These are phyloP conservation scores for Apophysomyces variabilis DNA, from an alignment of 371 early-diverging fungal species.

Conservation along the genomic window DNA sequence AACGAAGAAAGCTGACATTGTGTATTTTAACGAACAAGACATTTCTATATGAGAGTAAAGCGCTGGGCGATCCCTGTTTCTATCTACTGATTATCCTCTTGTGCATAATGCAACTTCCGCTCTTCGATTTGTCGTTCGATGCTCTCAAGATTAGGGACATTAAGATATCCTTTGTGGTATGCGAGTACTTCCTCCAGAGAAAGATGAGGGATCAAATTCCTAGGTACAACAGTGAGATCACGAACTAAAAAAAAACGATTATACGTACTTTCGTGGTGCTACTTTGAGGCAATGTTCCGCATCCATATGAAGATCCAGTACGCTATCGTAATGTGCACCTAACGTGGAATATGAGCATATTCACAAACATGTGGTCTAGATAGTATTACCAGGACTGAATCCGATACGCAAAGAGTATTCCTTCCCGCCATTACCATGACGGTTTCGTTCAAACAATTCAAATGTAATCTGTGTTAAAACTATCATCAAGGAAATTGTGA, in stretches of 20 bases:
- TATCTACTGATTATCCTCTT: slow-evolving; percentile 49
- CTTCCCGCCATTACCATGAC: slow-evolving; percentile 51
- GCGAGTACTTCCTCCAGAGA: slow-evolving; percentile 48
- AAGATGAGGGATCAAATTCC: slow-evolving; percentile 51
- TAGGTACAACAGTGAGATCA: slow-evolving; percentile 16
- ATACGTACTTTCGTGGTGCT: slow-evolving; percentile 62
- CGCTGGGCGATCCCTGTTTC: no score
- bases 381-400: slow-evolving; percentile 67
- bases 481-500: slow-evolving; percentile 25
- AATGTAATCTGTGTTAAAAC: slow-evolving; percentile 95
- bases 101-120: slow-evolving; percentile 49
- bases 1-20: no score
- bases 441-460: slow-evolving; percentile 92
- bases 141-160: slow-evolving; percentile 46
- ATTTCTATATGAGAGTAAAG: no score
- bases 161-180: slow-evolving; percentile 49
- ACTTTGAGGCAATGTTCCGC: slow-evolving; percentile 88
- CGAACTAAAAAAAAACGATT: background rate
- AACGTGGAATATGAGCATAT: background rate
- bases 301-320: slow-evolving; percentile 90
- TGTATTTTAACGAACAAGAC: no score
- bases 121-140: slow-evolving; percentile 55
- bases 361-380: background rate
- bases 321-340: slow-evolving; percentile 89
- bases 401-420: slow-evolving; percentile 92